A percentile compares a stretch with the other conserved stretches of the same genome.
These are phyloP conservation scores for Mortierella polycephala DNA, from an alignment of 371 early-diverging fungal genomes.

Conservation along the genomic window DNA sequence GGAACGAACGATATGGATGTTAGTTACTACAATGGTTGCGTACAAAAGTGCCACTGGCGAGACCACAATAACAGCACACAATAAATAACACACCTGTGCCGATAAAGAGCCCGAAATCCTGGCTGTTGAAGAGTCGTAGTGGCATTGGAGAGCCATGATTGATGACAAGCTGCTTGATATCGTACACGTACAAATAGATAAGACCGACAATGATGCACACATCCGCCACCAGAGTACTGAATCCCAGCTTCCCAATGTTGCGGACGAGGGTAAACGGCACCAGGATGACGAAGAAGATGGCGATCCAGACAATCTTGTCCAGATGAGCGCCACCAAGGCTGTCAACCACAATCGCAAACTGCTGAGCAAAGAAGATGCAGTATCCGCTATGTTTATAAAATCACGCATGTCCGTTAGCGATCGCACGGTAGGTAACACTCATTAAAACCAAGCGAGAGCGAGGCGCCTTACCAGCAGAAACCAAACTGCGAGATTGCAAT, in stretches of 20 bases:
- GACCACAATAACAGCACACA: not conserved
- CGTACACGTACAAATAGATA: slow-evolving; percentile 83
- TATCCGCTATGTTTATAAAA: slow-evolving; percentile 27
- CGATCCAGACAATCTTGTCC: slow-evolving; percentile 66
- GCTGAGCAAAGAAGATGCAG: slow-evolving; percentile 50
- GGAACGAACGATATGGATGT: not conserved
- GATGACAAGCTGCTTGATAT: slow-evolving; percentile 71
- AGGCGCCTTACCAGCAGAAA: slow-evolving; percentile 86
- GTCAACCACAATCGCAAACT: slow-evolving; percentile 47
- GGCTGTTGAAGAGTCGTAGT: slow-evolving; percentile 61
- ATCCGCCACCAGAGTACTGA: slow-evolving; percentile 89
- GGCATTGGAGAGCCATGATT: slow-evolving; percentile 51
- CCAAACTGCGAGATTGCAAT: slow-evolving; percentile 92
- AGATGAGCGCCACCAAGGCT: slow-evolving; percentile 41
- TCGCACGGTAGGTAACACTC: too few species aligned
- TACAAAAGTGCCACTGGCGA: too few species aligned
- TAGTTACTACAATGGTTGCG: not conserved
- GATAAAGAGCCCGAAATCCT: slow-evolving; percentile 83
- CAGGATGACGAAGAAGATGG: slow-evolving; percentile 73
- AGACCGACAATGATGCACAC: slow-evolving; percentile 87
- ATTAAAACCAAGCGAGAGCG: slow-evolving; percentile 25
- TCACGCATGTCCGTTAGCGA: not conserved
- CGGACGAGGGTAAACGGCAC: slow-evolving; percentile 89
- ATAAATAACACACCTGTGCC: slow-evolving; percentile 69
- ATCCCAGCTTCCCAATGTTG: slow-evolving; percentile 85